phyloP scores from a whole-genome alignment of 2,329 filamentous ascomycete genomes.

The Pseudocercospora macadamiae region DNA sequence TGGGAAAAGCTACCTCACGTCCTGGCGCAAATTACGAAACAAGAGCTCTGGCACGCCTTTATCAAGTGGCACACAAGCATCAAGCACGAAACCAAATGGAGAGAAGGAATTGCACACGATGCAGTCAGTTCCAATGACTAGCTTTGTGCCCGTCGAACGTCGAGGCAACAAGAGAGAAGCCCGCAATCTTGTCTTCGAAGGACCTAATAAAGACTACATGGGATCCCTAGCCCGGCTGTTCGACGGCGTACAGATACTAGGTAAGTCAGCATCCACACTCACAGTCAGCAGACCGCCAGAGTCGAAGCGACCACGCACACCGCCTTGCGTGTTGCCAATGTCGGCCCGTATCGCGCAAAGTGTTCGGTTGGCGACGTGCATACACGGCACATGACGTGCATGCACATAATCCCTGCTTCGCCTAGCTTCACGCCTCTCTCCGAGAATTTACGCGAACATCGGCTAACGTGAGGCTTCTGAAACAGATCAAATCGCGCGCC shows the following conservation, averaged over 20 bases:
- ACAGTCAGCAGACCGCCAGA: constrained; percentile 17
- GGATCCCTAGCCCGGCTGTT: constrained; percentile 84
- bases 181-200: constrained; percentile 69
- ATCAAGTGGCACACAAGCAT: constrained; percentile 16
- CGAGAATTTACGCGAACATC: neutral
- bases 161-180: constrained; percentile 56
- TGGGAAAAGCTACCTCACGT: constrained; percentile 78
- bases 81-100: constrained; percentile 39
- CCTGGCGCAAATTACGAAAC: constrained; percentile 85
- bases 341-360: constrained; percentile 3
- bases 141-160: constrained; percentile 66
- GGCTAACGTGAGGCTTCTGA: constrained; percentile 14
- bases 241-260: constrained; percentile 88
- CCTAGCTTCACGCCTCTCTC: neutral
- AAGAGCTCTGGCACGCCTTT: constrained; percentile 74
- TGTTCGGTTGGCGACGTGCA: constrained; percentile 13
- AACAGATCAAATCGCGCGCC: constrained; percentile 89
- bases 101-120: constrained; percentile 62
- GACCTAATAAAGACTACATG: constrained; percentile 91
- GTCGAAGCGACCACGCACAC: constrained; percentile 8
- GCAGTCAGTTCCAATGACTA: constrained; percentile 63
- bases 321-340: constrained; percentile 6
- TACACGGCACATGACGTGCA: constrained; percentile 10
- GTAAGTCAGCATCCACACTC: constrained; percentile 57
- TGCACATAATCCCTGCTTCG: constrained; percentile 6